Evolutionary conservation across 2,329 filamentous ascomycete genomes (phyloP), one percentile per base, ranked within the genome.

Genomic region (Aciculosporium take): DNA sequence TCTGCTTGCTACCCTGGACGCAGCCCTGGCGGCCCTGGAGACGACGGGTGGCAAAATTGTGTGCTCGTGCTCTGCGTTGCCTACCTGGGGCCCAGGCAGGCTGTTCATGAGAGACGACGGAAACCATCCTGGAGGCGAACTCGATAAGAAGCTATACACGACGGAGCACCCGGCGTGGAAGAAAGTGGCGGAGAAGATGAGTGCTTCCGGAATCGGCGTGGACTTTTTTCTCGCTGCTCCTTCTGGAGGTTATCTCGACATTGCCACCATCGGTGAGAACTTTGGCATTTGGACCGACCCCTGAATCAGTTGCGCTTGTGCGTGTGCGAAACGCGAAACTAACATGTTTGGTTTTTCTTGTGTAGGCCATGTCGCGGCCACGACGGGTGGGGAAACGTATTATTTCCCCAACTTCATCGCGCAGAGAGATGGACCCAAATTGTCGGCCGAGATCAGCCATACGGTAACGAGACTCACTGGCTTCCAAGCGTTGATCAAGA

Each of bases 341-440:
- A 42, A 45, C 25, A 24, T 12, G 21, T 13, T 30, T 39, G 41
- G 43, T 43, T 25, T 13, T n/a, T n/a, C n/a, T n/a, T n/a, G n/a
- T 21, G 21, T 20, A 79, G 84, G 88, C 32, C 83, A 94, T 59
- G 75, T 94, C 18, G 76, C 91, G 25, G 79, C 86, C 32, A 79
- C 83, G 24, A 94, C 86, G n/a, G 91, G 91, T 44, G 91, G 91
- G 48, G 91, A 98, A 60, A 84, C 81, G 0, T 98, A 88, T 63
- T 95, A 94, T 64, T 98, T 94, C 58, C 88, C 91, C 35, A 98
- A 96, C 60, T 98, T 94, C 65, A 79, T 94, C 45, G 78, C 82
- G 7, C 84, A 84, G 7, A 77, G 91, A 29, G 91, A 98, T 60
- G 78, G 81, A 33, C 71, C 84, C 42, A 93, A 89, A 64, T 65